phyloP scores from a whole-genome alignment of 2,329 filamentous ascomycete species.

The Fusarium sp. region DNA sequence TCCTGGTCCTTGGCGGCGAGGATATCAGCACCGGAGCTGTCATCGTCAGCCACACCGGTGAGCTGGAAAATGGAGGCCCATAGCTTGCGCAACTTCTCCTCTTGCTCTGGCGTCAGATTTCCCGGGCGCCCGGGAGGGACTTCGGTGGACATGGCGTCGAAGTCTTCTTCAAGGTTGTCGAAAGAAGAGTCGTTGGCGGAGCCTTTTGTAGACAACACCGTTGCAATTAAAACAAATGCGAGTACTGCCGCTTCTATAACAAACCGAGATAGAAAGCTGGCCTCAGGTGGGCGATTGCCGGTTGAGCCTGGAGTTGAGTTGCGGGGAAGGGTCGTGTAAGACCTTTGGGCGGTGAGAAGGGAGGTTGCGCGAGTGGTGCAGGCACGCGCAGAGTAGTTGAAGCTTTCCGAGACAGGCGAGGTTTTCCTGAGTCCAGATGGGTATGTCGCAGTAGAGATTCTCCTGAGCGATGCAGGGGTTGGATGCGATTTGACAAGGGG shows the following conservation, averaged over 20 bases:
- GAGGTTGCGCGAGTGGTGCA: neutral
- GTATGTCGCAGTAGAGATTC: slow-evolving; percentile 21
- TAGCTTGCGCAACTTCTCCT: slow-evolving; percentile 88
- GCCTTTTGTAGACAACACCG: slow-evolving; percentile 31
- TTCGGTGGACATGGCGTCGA: slow-evolving; percentile 59
- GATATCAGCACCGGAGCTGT: slow-evolving; percentile 44
- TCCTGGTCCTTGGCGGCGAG: slow-evolving; percentile 36
- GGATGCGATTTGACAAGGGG: slow-evolving; percentile 31
- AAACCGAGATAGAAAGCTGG: slow-evolving; percentile 35
- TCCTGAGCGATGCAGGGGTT: slow-evolving; percentile 28
- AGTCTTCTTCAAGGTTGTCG: slow-evolving; percentile 31
- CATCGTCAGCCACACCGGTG: slow-evolving; percentile 71
- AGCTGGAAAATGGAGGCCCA: slow-evolving; percentile 85
- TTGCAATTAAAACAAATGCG: slow-evolving; percentile 32
- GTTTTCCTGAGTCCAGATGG: slow-evolving; percentile 1
- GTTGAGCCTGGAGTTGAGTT: slow-evolving; percentile 9
- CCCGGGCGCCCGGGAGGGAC: slow-evolving; percentile 81
- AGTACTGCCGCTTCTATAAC: slow-evolving; percentile 29
- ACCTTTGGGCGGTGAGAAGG: slow-evolving; percentile 9
- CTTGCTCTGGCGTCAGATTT: slow-evolving; percentile 91
- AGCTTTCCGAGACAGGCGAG: neutral
- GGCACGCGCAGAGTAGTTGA: neutral
- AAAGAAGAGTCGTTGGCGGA: slow-evolving; percentile 3
- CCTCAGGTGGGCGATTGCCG: slow-evolving; percentile 30
- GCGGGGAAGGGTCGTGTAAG: slow-evolving; percentile 16